Evolutionary conservation across 2,329 filamentous ascomycete species (phyloP).

Genomic region (Monilinia vaccinii-corymbosi): DNA sequence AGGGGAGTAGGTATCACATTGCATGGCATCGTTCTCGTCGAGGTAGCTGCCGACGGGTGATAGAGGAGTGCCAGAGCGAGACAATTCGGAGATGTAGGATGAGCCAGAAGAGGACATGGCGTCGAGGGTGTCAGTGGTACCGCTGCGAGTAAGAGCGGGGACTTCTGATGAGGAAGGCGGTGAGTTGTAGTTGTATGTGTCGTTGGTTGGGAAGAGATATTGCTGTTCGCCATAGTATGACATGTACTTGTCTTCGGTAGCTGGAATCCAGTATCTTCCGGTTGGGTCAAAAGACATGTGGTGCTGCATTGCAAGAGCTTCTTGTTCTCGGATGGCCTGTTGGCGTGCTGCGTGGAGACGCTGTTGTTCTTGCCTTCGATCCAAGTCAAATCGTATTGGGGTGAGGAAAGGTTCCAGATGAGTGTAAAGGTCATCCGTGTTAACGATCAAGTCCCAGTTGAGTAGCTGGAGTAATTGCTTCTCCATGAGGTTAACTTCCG

Average conservation of each 20-base stretch:
- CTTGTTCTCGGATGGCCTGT: conserved; percentile 14
- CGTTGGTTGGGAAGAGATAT: conserved; percentile 15
- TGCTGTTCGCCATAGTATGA: conserved; percentile 15
- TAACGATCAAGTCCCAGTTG: conserved; percentile 88
- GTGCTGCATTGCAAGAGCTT: conserved; percentile 18
- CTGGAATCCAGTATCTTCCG: conserved; percentile 23
- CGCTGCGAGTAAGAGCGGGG: conserved; percentile 29
- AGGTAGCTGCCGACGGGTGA: conserved; percentile 28
- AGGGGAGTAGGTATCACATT: conserved; percentile 8
- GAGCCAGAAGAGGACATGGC: conserved; percentile 28
- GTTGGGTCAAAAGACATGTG: conserved; percentile 15
- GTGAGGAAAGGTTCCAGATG: conserved; percentile 84
- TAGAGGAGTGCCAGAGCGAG: conserved; percentile 28
- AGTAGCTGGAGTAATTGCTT: conserved; percentile 93
- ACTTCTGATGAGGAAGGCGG: conserved; percentile 31
- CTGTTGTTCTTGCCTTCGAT: conserved; percentile 20
- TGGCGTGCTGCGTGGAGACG: conserved; percentile 18
- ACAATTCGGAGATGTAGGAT: conserved; percentile 27
- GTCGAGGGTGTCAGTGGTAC: conserved; percentile 25
- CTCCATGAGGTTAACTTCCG: conserved; percentile 99
- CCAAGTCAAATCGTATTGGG: conserved; percentile 61
- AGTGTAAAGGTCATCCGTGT: conserved; percentile 72
- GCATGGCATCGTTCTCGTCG: conserved; percentile 13
- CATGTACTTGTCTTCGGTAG: conserved; percentile 9
- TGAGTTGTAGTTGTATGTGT: conserved; percentile 20